These are phyloP conservation scores for Cladosporium austrohemisphaericum DNA, from an alignment of 2,329 filamentous ascomycete species.

Conservation along the genomic window DNA sequence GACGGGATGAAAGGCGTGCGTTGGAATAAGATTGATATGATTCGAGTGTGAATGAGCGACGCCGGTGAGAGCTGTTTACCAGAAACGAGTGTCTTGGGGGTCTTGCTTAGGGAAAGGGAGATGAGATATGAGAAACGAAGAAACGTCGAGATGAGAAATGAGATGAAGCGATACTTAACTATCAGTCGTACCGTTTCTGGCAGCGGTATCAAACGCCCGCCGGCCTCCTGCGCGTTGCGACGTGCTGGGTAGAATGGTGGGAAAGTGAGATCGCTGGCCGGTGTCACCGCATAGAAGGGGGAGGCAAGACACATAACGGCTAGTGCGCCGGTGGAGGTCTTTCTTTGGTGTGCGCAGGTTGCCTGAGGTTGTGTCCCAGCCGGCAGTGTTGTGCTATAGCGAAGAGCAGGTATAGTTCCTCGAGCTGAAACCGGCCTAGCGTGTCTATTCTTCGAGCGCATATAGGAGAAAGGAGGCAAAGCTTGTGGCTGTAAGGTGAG, in stretches of 20 bases:
- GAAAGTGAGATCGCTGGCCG: conserved; percentile 7
- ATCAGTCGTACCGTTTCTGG: neutral
- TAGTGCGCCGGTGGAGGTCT: neutral
- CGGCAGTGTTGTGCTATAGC: conserved; percentile 1
- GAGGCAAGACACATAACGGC: conserved; percentile 10
- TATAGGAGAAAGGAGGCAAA: conserved; percentile 8
- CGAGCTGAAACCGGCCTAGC: conserved; percentile 1
- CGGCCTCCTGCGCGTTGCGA: neutral
- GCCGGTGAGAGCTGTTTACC: neutral
- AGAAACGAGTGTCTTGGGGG: conserved; percentile 3
- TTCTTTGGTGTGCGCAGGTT: neutral
- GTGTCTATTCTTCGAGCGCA: neutral
- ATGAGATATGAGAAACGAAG: conserved; percentile 6
- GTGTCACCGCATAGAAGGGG: neutral
- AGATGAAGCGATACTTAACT: conserved; percentile 8
- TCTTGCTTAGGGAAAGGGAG: conserved; percentile 6
- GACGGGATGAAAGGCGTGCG: conserved; percentile 6
- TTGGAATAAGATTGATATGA: conserved; percentile 1
- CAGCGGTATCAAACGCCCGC: conserved; percentile 3
- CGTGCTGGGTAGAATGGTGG: conserved; percentile 1
- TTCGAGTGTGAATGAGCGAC: neutral
- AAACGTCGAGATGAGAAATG: conserved; percentile 10
- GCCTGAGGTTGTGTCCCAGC: neutral
- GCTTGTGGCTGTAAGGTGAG: neutral
- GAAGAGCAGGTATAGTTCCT: neutral